Evolutionary conservation across 805 yeast genomes (phyloP).

Genomic region (Metschnikowia orientalis): DNA sequence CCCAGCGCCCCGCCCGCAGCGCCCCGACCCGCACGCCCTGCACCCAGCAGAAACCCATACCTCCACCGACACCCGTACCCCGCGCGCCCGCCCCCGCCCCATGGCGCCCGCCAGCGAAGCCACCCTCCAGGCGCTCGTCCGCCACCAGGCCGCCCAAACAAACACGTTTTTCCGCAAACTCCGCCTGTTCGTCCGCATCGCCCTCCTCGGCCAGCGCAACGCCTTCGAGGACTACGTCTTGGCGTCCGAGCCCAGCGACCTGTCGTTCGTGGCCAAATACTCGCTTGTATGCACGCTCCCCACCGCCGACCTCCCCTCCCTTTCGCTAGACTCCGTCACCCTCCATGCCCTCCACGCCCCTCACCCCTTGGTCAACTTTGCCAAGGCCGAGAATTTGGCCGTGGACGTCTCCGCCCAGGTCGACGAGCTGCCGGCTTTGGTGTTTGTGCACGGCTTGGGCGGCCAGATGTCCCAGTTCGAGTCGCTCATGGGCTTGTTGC

Average conservation of each 20-base stretch:
- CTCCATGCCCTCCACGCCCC: slow-evolving; percentile 44
- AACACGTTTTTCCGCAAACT: slow-evolving; percentile 20
- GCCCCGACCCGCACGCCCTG: not conserved
- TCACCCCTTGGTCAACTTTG: slow-evolving; percentile 40
- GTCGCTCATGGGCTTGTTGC: slow-evolving; percentile 57
- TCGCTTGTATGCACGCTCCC: slow-evolving; percentile 37
- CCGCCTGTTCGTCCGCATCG: slow-evolving; percentile 25
- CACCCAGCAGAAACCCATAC: too few relatives aligned
- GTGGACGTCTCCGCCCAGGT: slow-evolving; percentile 33
- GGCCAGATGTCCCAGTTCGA: slow-evolving; percentile 88
- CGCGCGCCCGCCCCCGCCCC: slow-evolving; percentile 2
- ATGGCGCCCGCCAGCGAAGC: slow-evolving; percentile 7
- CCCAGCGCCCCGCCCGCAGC: not conserved
- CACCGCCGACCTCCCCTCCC: slow-evolving; percentile 12
- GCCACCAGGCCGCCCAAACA: slow-evolving; percentile 17
- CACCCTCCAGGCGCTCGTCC: slow-evolving; percentile 6
- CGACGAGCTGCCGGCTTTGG: slow-evolving; percentile 51
- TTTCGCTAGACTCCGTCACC: slow-evolving; percentile 29
- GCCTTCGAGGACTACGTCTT: slow-evolving; percentile 41
- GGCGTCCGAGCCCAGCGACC: slow-evolving; percentile 48
- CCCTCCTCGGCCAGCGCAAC: slow-evolving; percentile 22
- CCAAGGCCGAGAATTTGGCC: slow-evolving; percentile 14
- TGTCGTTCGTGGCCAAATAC: slow-evolving; percentile 50
- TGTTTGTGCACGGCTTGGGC: slow-evolving; percentile 84
- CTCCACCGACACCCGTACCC: not conserved